A percentile compares a stretch with the other conserved stretches of the same genome.
phyloP scores from a whole-genome alignment of 306 rosid species.

The Lithocarpus polystachyus region DNA sequence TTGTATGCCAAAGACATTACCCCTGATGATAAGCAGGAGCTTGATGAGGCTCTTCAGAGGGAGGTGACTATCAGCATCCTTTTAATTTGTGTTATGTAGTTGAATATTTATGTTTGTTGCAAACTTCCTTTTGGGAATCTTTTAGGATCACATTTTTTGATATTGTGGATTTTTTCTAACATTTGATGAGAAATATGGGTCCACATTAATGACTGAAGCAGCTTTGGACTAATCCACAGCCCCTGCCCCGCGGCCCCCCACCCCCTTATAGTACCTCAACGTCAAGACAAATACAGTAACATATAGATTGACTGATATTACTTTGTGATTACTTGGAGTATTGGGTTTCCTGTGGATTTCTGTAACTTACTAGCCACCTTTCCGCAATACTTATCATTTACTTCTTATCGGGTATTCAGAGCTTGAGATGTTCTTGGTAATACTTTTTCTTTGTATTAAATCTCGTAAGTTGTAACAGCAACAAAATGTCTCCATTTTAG shows the following conservation, averaged over 20 bases:
- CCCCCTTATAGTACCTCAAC: background rate
- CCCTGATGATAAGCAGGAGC: slow-evolving; percentile 98
- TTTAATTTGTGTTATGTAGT: background rate
- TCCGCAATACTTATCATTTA: background rate
- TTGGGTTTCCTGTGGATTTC: background rate
- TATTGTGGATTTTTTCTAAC: background rate
- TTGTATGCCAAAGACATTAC: slow-evolving; percentile 88
- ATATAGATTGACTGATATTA: background rate
- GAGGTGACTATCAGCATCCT: slow-evolving; percentile 56
- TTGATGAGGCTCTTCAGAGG: slow-evolving; percentile 93
- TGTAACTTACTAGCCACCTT: background rate
- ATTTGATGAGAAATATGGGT: background rate
- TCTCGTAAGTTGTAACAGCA: background rate
- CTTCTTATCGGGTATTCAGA: background rate
- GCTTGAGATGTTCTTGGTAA: background rate
- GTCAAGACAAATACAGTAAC: background rate
- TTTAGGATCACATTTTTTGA: background rate
- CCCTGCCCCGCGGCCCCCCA: too few species aligned
- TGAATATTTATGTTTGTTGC: background rate
- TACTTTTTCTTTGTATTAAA: background rate
- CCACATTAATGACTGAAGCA: background rate
- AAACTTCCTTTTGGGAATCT: background rate
- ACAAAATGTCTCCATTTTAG: background rate
- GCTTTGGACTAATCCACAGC: background rate
- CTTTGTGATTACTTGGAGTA: background rate